A percentile compares a stretch with the other conserved stretches of the same genome.
phyloP scores from a whole-genome alignment of 805 yeast genomes.

The Wickerhamiella sergipiensis region DNA sequence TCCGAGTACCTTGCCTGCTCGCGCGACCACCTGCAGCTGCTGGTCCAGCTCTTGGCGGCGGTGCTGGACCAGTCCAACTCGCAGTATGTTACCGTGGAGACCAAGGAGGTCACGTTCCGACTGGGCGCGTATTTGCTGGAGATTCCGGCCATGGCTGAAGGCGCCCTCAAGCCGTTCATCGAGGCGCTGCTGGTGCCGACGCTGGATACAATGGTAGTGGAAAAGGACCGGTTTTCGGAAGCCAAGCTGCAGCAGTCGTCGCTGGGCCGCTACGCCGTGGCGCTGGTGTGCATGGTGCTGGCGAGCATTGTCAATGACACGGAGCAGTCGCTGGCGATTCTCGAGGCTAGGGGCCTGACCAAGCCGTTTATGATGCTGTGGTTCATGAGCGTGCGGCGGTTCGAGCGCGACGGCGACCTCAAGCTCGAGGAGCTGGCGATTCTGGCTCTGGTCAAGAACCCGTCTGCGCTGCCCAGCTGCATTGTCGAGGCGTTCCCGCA shows the following conservation, averaged over 20 bases:
- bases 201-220: constrained; percentile 7
- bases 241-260: constrained; percentile 1
- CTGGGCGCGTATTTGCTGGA: constrained; percentile 31
- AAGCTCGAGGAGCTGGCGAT: constrained; percentile 62
- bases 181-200: constrained; percentile 7
- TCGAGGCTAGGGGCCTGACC: constrained; percentile 34
- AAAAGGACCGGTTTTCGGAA: constrained; percentile 2
- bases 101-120: constrained; percentile 34
- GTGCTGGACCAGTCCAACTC: constrained; percentile 16
- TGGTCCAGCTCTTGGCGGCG: constrained; percentile 32
- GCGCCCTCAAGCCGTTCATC: constrained; percentile 9
- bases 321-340: constrained; percentile 33
- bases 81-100: constrained; percentile 25
- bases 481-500: constrained; percentile 28
- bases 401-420: constrained; percentile 65
- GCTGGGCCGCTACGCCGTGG: constrained; percentile 32
- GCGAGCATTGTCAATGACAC: constrained; percentile 54
- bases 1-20: constrained; percentile 30
- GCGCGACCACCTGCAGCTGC: constrained; percentile 30
- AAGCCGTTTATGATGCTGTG: constrained; percentile 47
- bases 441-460: constrained; percentile 33
- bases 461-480: constrained; percentile 24
- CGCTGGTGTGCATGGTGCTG: constrained; percentile 47
- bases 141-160: constrained; percentile 15
- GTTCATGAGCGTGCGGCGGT: constrained; percentile 43